Conservation (phyloP, 257 asterid genomes). For the Buddleja alternifolia region DNA sequence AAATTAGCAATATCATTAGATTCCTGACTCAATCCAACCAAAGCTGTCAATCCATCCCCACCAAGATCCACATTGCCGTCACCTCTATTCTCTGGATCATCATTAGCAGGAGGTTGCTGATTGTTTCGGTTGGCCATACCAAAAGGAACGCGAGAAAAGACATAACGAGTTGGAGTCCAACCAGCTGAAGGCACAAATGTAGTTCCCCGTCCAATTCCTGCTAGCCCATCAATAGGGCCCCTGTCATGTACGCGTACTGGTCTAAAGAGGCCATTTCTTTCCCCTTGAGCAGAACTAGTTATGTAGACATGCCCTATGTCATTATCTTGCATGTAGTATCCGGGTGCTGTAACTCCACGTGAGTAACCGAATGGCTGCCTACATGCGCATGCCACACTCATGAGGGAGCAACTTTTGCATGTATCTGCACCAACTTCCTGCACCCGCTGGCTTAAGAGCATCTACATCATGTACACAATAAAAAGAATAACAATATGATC, state of each 20-base stretch:
- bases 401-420: conserved; percentile 82
- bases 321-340: conserved; percentile 74
- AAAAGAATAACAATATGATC: conserved; percentile 15
- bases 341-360: conserved; percentile 57
- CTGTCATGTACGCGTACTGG: conserved; percentile 87
- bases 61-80: conserved; percentile 74
- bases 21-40: conserved; percentile 95
- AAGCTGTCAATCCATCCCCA: conserved; percentile 94
- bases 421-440: conserved; percentile 89
- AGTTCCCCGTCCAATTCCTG: conserved; percentile 93
- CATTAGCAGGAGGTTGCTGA: conserved; percentile 76
- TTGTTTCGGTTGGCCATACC: conserved; percentile 81
- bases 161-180: conserved; percentile 98
- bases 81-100: conserved; percentile 74
- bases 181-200: conserved; percentile 80
- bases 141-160: conserved; percentile 96
- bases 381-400: conserved; percentile 78
- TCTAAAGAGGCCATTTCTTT: conserved; percentile 75
- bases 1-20: conserved; percentile 50
- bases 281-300: conserved; percentile 75
- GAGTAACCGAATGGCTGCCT: conserved; percentile 71
- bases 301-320: conserved; percentile 69
- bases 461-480: conserved; percentile 48
- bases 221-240: conserved; percentile 89
- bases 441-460: conserved; percentile 92